Evolutionary conservation across 257 asterid genomes (phyloP), one percentile per base, ranked within the genome.

Genomic region (Ilex asprella): DNA sequence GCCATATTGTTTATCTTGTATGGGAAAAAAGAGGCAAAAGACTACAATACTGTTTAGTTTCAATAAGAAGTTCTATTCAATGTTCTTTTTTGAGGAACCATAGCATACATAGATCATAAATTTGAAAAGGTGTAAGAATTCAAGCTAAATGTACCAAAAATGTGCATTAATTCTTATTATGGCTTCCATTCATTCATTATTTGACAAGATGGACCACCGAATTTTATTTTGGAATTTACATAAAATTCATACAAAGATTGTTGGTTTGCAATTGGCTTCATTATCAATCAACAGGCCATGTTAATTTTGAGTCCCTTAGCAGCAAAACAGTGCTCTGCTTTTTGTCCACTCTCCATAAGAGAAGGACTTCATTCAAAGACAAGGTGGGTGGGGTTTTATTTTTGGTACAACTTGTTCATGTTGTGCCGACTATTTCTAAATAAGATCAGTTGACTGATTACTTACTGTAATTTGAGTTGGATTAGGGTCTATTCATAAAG

Each of bases 201-300:
- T 46, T 58, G 71, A 74, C 67, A 39, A 56, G 3, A 51, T 16
- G 58, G 79, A 70, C 76, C 80, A 72, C 82, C 65, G 59, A 70
- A 73, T 58, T 64, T 73, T 6, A 15, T 12, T 75, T 65, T 58
- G 75, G 86, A 65, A 41, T 53, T 60, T 60, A 63, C 78, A 32
- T 61, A 11, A 59, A 69, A 32, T 67, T 56, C 71, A 61, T 62
- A 57, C 35, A 41, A 15, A 21, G 5, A 10, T 27, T 73, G 66
- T 65, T 71, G 21, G 60, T 67, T 67, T 57, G 70, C 31, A 50
- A 30, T 64, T 77, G 83, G 77, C 67, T 70, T 29, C 79, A 44
- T 35, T 52, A 21, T 21, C 27, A 21, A 54, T 12, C 57, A 66
- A 56, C 56, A 60, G 51, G 31, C 67, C 66, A 21, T 21, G 27